phyloP scores from a whole-genome alignment of 257 asterid species.

The Hygrophila difformis region DNA sequence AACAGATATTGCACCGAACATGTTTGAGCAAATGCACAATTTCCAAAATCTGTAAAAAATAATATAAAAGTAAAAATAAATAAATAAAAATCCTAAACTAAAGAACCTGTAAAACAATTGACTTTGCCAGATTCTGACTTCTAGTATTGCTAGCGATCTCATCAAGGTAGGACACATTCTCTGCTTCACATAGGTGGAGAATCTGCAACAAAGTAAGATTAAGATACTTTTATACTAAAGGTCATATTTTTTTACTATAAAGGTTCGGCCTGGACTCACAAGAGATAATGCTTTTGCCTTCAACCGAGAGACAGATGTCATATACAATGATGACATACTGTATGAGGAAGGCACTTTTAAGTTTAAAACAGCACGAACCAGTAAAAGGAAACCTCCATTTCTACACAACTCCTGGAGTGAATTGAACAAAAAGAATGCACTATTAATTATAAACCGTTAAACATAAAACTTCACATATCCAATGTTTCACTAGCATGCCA shows the following conservation, averaged over 20 bases:
- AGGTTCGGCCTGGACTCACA: conserved; percentile 45
- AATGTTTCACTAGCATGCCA: too few relatives aligned
- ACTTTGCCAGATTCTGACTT: conserved; percentile 72
- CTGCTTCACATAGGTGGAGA: conserved; percentile 89
- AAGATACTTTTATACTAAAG: not conserved
- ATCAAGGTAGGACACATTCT: conserved; percentile 83
- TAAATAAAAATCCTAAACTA: conserved; percentile 11
- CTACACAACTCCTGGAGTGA: conserved; percentile 70
- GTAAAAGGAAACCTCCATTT: conserved; percentile 78
- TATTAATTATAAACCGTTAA: conserved; percentile 9
- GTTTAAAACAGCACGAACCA: conserved; percentile 65
- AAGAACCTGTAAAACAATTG: conserved; percentile 70
- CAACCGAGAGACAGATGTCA: conserved; percentile 68
- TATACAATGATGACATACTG: conserved; percentile 27
- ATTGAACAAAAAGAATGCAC: conserved; percentile 7
- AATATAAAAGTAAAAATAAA: conserved; percentile 4
- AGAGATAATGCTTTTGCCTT: conserved; percentile 81
- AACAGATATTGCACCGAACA: too few relatives aligned
- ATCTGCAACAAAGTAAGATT: conserved; percentile 42
- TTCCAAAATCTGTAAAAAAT: too few relatives aligned
- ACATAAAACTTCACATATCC: too few relatives aligned
- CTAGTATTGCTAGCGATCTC: conserved; percentile 72
- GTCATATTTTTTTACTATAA: too few relatives aligned
- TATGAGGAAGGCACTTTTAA: conserved; percentile 40
- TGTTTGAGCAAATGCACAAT: too few relatives aligned